These are phyloP conservation scores for Mucor piriformis DNA, from an alignment of 371 early-diverging fungal species.

Conservation along the genomic window DNA sequence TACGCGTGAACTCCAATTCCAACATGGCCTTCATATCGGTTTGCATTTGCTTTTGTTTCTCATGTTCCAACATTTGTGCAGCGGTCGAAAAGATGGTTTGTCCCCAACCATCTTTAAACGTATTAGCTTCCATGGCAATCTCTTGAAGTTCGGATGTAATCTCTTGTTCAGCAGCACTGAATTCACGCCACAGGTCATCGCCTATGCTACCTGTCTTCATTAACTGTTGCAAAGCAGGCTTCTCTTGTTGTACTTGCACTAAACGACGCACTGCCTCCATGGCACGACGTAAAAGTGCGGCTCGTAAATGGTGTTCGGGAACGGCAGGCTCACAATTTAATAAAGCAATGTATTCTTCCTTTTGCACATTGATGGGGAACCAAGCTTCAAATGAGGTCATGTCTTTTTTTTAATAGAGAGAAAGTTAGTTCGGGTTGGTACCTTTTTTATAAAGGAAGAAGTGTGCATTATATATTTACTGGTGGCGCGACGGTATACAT, in stretches of 20 bases:
- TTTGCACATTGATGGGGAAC: constrained; percentile 70
- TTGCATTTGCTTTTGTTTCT: constrained; percentile 55
- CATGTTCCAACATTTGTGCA: constrained; percentile 73
- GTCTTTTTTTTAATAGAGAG: background rate
- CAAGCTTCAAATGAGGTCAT: constrained; percentile 59
- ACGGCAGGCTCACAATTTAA: constrained; percentile 63
- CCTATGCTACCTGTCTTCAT: constrained; percentile 86
- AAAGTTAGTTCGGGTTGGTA: too few relatives aligned
- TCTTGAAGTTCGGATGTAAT: constrained; percentile 82
- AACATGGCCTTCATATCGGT: constrained; percentile 50
- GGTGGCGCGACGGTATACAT: constrained; percentile 51
- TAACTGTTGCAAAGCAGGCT: constrained; percentile 77
- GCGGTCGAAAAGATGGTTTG: constrained; percentile 85
- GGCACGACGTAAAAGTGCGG: constrained; percentile 85
- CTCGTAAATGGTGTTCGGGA: constrained; percentile 66
- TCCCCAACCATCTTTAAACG: constrained; percentile 85
- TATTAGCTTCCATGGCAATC: constrained; percentile 80
- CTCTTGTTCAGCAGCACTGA: constrained; percentile 82
- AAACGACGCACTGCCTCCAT: constrained; percentile 82
- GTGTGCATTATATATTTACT: constrained; percentile 29
- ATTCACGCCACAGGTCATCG: constrained; percentile 86
- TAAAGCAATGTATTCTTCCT: constrained; percentile 75
- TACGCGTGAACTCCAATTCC: constrained; percentile 40
- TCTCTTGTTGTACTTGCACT: constrained; percentile 80
- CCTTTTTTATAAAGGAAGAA: background rate